Conservation (phyloP, 441 rosid species). For the Aquilaria agallochum region DNA sequence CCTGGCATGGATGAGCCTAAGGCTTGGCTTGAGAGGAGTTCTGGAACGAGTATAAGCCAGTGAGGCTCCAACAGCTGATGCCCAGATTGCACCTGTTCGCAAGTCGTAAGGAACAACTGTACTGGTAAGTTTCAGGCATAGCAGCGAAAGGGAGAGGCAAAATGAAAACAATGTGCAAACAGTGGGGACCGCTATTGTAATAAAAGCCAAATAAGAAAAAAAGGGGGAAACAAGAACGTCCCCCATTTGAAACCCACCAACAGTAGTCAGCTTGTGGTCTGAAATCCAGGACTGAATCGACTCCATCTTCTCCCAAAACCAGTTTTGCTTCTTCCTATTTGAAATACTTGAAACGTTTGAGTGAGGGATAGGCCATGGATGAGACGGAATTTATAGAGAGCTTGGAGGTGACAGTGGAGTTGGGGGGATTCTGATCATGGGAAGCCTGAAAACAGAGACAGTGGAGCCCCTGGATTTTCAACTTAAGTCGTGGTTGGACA, state of each 20-base stretch:
- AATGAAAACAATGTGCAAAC: background rate
- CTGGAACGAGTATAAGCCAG: conserved; percentile 41
- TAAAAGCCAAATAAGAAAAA: no score
- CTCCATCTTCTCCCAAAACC: conserved; percentile 31
- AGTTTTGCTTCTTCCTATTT: background rate
- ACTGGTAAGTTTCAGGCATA: no score
- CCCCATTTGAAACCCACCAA: conserved; percentile 31
- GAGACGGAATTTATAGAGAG: conserved; percentile 22
- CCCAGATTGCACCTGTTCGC: conserved; percentile 50
- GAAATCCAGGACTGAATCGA: conserved; percentile 52
- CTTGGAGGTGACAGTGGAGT: background rate
- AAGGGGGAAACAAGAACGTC: background rate
- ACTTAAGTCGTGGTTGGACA: no score
- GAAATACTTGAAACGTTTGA: no score
- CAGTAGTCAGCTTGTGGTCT: conserved; percentile 53
- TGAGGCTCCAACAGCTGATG: conserved; percentile 57
- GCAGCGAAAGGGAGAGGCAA: background rate
- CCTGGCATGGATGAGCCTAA: conserved; percentile 72
- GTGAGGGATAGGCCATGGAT: background rate
- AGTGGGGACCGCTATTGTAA: no score
- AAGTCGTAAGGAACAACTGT: no score
- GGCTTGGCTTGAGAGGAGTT: conserved; percentile 59
- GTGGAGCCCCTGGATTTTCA: conserved; percentile 38
- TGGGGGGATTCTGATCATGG: no score
- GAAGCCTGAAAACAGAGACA: no score